phyloP scores from a whole-genome alignment of 2,329 filamentous ascomycete genomes.

The Pyrenophora graminea region DNA sequence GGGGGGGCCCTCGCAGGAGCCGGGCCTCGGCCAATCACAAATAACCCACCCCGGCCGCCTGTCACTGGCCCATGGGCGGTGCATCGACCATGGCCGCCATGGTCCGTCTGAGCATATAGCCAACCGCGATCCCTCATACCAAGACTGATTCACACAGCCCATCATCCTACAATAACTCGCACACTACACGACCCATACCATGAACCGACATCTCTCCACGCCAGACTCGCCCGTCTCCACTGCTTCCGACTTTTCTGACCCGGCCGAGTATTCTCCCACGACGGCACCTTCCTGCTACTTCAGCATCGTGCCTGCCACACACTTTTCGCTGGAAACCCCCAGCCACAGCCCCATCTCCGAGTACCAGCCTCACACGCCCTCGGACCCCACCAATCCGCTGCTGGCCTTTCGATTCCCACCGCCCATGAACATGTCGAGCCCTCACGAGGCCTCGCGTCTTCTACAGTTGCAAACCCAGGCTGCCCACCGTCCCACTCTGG shows the following conservation, averaged over 20 bases:
- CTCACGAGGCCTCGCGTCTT: slow-evolving; percentile 40
- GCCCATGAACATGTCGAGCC: slow-evolving; percentile 25
- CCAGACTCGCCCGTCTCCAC: slow-evolving; percentile 9
- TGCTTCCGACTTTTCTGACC: too few relatives aligned
- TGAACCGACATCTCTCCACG: slow-evolving; percentile 14
- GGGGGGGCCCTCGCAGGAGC: not conserved
- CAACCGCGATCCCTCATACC: slow-evolving; percentile 14
- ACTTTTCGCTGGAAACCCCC: slow-evolving; percentile 44
- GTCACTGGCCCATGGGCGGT: not conserved
- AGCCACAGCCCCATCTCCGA: slow-evolving; percentile 23
- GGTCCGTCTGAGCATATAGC: slow-evolving; percentile 18
- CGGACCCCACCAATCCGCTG: slow-evolving; percentile 43
- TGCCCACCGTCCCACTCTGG: slow-evolving; percentile 38
- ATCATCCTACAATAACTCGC: slow-evolving; percentile 5
- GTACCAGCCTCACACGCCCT: slow-evolving; percentile 29
- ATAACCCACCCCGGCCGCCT: not conserved
- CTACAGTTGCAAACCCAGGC: slow-evolving; percentile 47
- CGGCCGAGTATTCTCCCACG: not conserved
- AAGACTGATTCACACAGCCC: slow-evolving; percentile 13
- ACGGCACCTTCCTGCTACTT: slow-evolving; percentile 39
- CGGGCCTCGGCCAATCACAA: slow-evolving; percentile 16
- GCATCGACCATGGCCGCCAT: slow-evolving; percentile 12
- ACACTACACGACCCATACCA: slow-evolving; percentile 14
- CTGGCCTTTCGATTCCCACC: slow-evolving; percentile 36
- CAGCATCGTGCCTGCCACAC: slow-evolving; percentile 31